Evolutionary conservation across 768 basidiomycete genomes (phyloP).

Genomic region (Dioszegia hungarica): DNA sequence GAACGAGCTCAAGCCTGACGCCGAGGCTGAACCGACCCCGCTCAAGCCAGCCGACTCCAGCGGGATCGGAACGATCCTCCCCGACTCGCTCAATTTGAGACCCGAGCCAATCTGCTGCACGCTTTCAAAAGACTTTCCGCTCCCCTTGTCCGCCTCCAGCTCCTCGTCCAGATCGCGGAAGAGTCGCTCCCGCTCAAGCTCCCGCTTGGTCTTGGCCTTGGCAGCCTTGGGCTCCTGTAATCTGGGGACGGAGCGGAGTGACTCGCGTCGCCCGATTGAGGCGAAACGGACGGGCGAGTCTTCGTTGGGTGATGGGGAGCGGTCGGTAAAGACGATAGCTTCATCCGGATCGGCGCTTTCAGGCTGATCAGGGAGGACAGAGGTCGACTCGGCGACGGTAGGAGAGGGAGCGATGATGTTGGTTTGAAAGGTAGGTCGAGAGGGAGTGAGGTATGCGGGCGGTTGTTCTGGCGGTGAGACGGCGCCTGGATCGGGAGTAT

Average conservation of each 20-base stretch:
- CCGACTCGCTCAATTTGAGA: conserved; percentile 5
- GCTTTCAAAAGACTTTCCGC: conserved; percentile 3
- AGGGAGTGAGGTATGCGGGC: not conserved
- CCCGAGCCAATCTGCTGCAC: conserved; percentile 44
- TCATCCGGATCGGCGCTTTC: not conserved
- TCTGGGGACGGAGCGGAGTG: conserved; percentile 20
- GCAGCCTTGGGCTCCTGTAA: conserved; percentile 10
- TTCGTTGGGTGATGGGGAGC: not conserved
- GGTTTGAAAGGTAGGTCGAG: conserved; percentile 20
- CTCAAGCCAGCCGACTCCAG: not conserved
- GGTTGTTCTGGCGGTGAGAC: conserved; percentile 8
- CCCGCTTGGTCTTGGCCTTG: conserved; percentile 34
- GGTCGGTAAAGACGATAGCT: not conserved
- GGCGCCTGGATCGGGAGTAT: conserved; percentile 39
- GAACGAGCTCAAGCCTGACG: not conserved
- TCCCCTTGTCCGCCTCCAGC: conserved; percentile 28
- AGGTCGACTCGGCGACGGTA: conserved; percentile 5
- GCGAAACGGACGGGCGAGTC: conserved; percentile 22
- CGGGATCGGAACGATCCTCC: not conserved
- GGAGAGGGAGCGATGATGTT: conserved; percentile 37
- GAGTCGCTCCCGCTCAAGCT: conserved; percentile 41
- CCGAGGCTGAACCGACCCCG: not conserved
- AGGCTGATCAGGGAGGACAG: not conserved
- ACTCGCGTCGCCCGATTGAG: conserved; percentile 29
- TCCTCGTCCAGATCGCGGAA: conserved; percentile 45